Evolutionary conservation across 2,329 filamentous ascomycete species (phyloP).

Genomic region (Monosporascus sp.): DNA sequence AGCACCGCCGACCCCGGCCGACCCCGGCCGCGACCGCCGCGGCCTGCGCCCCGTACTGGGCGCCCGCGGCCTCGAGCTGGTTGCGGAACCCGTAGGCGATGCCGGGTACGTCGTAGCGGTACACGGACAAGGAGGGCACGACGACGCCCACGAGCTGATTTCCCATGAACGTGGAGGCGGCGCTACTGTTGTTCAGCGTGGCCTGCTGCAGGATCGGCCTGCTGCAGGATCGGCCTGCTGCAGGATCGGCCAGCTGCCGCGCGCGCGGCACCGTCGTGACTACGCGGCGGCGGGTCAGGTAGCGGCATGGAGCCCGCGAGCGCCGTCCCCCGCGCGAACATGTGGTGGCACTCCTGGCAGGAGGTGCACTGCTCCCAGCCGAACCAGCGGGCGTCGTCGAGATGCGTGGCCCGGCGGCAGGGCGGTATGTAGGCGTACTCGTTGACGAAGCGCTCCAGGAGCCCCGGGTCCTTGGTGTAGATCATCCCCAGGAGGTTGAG

Average conservation of each 20-base stretch:
- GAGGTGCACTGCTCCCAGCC: neutral
- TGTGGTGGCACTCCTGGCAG: neutral
- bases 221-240: neutral
- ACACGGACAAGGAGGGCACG: no score
- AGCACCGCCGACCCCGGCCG: no score
- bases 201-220: neutral
- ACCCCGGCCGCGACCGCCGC: neutral
- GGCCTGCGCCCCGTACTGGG: neutral
- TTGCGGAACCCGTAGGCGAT: neutral
- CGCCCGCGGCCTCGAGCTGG: neutral
- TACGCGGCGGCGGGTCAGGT: no score
- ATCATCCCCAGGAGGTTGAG: neutral
- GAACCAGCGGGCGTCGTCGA: neutral
- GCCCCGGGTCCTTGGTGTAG: neutral
- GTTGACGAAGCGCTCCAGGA: neutral
- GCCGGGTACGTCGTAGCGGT: no score
- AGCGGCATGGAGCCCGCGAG: neutral
- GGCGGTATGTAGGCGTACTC: neutral
- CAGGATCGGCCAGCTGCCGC: neutral
- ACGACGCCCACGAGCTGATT: no score
- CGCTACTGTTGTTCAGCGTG: neutral
- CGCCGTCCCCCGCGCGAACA: neutral
- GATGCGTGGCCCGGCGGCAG: neutral
- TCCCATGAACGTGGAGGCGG: no score
- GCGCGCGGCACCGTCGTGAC: no score